Evolutionary conservation across 2,329 filamentous ascomycete species (phyloP).

Genomic region (Colletotrichum spinosum): DNA sequence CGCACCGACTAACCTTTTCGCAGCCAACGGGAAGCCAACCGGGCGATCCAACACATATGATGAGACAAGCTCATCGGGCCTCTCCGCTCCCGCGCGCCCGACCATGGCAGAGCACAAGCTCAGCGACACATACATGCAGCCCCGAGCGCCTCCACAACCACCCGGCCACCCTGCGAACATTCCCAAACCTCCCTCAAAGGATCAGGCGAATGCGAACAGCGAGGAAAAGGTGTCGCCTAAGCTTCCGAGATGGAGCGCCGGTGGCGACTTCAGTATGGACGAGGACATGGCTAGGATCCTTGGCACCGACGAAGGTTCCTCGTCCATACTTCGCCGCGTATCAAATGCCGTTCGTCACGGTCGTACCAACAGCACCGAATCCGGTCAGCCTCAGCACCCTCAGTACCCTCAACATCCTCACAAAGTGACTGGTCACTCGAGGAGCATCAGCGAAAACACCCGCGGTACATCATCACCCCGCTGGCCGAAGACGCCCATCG

Average conservation of each 20-base stretch:
- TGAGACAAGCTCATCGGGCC: slow-evolving; percentile 38
- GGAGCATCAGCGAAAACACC: slow-evolving; percentile 77
- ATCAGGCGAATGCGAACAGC: slow-evolving; percentile 56
- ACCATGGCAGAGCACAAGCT: slow-evolving; percentile 54
- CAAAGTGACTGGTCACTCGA: slow-evolving; percentile 58
- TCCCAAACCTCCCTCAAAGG: slow-evolving; percentile 55
- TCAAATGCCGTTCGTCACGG: slow-evolving; percentile 96
- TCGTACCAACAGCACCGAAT: slow-evolving; percentile 84
- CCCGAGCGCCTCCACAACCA: slow-evolving; percentile 66
- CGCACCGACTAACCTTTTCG: slow-evolving; percentile 38
- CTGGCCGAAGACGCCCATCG: slow-evolving; percentile 76
- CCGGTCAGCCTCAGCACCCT: slow-evolving; percentile 49
- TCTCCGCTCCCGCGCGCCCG: slow-evolving; percentile 42
- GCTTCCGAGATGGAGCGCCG: slow-evolving; percentile 79
- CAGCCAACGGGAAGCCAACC: slow-evolving; percentile 51
- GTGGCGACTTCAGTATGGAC: slow-evolving; percentile 92
- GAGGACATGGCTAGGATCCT: slow-evolving; percentile 94
- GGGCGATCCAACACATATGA: slow-evolving; percentile 41
- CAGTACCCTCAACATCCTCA: slow-evolving; percentile 31
- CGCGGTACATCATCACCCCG: slow-evolving; percentile 72
- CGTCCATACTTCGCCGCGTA: slow-evolving; percentile 86
- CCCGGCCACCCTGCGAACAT: slow-evolving; percentile 52
- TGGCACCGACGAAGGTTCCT: slow-evolving; percentile 79
- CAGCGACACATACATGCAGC: slow-evolving; percentile 68
- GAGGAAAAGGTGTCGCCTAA: slow-evolving; percentile 70